These are phyloP conservation scores for Apiotrichum veenhuisii DNA, from an alignment of 1,284 basidiomycete genomes.

Conservation along the genomic window DNA sequence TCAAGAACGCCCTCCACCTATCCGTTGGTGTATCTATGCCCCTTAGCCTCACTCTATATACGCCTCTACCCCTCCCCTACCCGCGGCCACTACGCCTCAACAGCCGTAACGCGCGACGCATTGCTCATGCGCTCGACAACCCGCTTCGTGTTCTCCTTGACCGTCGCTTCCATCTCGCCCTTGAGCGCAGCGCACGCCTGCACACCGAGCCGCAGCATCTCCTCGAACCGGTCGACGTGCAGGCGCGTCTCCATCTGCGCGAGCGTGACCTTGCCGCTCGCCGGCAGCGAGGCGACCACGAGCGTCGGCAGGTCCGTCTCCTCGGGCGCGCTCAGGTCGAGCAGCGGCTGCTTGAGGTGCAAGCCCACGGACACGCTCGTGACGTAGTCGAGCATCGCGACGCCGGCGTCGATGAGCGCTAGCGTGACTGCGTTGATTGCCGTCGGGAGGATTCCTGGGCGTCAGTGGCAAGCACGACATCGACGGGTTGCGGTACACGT, in stretches of 20 bases:
- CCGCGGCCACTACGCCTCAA: neutral
- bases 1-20: too few species aligned
- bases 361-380: constrained; percentile 79
- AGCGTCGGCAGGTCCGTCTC: constrained; percentile 85
- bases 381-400: constrained; percentile 86
- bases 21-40: neutral
- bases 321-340: constrained; percentile 83
- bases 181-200: constrained; percentile 76
- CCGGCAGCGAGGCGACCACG: constrained; percentile 82
- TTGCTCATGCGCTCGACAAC: constrained; percentile 54
- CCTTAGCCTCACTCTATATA: neutral
- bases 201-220: constrained; percentile 73
- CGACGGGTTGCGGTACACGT: too few species aligned
- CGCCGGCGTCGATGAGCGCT: constrained; percentile 83
- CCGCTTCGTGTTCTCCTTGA: constrained; percentile 62
- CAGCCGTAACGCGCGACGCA: constrained; percentile 4
- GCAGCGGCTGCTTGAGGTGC: constrained; percentile 62
- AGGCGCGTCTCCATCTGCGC: constrained; percentile 92
- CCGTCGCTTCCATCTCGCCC: constrained; percentile 73
- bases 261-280: constrained; percentile 74
- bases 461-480: too few species aligned
- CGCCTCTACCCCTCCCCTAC: neutral
- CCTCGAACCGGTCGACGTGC: constrained; percentile 86
- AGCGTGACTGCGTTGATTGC: constrained; percentile 93
- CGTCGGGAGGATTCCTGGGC: constrained; percentile 75